These are phyloP conservation scores for Excoecaria agallocha DNA, from an alignment of 345 rosid species.

Conservation along the genomic window DNA sequence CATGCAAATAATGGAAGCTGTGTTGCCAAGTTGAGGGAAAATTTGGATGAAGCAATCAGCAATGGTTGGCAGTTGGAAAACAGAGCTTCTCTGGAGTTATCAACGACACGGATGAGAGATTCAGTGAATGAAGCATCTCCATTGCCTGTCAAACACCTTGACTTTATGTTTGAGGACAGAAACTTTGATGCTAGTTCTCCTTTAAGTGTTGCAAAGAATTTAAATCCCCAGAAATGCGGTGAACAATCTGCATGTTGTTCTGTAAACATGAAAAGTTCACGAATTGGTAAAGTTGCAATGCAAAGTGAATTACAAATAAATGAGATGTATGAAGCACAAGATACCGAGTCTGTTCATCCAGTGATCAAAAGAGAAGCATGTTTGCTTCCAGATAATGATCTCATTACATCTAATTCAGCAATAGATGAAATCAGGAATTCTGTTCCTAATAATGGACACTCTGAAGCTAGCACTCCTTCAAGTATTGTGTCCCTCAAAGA, in stretches of 20 bases:
- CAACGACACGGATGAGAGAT: constrained; percentile 39
- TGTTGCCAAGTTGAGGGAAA: constrained; percentile 35
- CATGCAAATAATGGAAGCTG: constrained; percentile 27
- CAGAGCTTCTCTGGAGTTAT: constrained; percentile 36
- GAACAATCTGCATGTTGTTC: constrained; percentile 39
- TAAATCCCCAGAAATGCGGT: constrained; percentile 21
- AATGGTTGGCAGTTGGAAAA: constrained; percentile 32
- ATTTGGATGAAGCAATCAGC: constrained; percentile 43
- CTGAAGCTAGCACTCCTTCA: constrained; percentile 70
- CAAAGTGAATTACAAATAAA: constrained; percentile 23
- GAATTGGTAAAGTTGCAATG: constrained; percentile 22
- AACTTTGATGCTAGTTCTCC: constrained; percentile 34
- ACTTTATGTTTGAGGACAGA: constrained; percentile 64
- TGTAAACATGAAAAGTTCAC: constrained; percentile 23
- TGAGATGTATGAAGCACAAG: constrained; percentile 31
- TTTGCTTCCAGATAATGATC: constrained; percentile 35
- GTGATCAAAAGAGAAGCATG: constrained; percentile 27
- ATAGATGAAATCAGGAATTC: constrained; percentile 34
- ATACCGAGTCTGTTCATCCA: constrained; percentile 18
- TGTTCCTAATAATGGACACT: constrained; percentile 31
- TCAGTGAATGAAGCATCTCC: constrained; percentile 46
- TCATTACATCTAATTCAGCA: constrained; percentile 32
- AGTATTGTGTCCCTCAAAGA: constrained; percentile 50
- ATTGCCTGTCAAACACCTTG: constrained; percentile 83
- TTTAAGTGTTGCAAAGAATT: constrained; percentile 24